Percentiles rank a stretch among this genome's conserved stretches.
Evolutionary conservation across 768 basidiomycete species (phyloP).

Genomic region (Amanita thiersii): DNA sequence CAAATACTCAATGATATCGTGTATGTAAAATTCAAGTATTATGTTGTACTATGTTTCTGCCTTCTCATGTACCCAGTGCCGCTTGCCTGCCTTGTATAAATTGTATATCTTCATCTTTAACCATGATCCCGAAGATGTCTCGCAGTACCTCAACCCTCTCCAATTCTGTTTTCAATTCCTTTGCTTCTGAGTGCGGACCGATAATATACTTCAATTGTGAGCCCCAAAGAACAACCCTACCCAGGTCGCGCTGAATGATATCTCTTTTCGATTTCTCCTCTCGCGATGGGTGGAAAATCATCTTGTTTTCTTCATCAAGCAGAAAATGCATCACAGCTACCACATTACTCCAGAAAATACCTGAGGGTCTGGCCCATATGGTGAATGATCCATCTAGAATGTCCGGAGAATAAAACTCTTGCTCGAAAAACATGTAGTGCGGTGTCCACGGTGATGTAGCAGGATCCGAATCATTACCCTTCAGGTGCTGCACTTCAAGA

Average conservation of each 20-base stretch:
- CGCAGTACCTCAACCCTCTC: slow-evolving; percentile 21
- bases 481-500: slow-evolving; percentile 14
- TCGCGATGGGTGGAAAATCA: slow-evolving; percentile 5
- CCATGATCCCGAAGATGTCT: slow-evolving; percentile 19
- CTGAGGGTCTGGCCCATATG: slow-evolving; percentile 13
- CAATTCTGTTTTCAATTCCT: slow-evolving; percentile 17
- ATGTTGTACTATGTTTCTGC: neutral
- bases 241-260: slow-evolving; percentile 5
- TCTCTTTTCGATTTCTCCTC: slow-evolving; percentile 1
- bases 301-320: slow-evolving; percentile 15
- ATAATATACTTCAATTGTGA: slow-evolving; percentile 18
- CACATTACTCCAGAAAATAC: slow-evolving; percentile 19
- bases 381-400: slow-evolving; percentile 16
- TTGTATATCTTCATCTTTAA: slow-evolving; percentile 14
- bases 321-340: slow-evolving; percentile 16
- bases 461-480: slow-evolving; percentile 1
- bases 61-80: slow-evolving; percentile 11
- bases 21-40: neutral
- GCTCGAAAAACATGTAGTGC: slow-evolving; percentile 20
- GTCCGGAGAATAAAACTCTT: slow-evolving; percentile 19
- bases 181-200: slow-evolving; percentile 15
- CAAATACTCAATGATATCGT: neutral
- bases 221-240: slow-evolving; percentile 16
- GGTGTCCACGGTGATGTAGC: slow-evolving; percentile 14
- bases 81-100: slow-evolving; percentile 18